Evolutionary conservation across 2,329 filamentous ascomycete genomes (phyloP).

Genomic region (Fusarium armeniacum): DNA sequence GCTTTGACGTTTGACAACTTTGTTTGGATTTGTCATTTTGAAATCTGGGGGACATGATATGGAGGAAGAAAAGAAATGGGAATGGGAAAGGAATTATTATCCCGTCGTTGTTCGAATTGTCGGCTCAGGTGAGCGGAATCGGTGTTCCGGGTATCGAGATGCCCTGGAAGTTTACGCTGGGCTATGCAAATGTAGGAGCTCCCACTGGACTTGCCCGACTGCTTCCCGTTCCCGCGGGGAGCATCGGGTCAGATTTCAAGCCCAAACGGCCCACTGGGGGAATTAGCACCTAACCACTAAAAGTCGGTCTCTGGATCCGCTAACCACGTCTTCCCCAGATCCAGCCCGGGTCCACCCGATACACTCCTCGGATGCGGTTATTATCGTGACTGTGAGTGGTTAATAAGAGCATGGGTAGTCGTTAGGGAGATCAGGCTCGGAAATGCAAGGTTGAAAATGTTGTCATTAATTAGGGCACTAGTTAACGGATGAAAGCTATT

Average conservation of each 20-base stretch:
- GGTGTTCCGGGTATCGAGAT: slow-evolving; percentile 37
- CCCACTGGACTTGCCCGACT: neutral
- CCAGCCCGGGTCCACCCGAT: slow-evolving; percentile 45
- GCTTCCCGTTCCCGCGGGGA: slow-evolving; percentile 29
- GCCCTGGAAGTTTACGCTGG: neutral
- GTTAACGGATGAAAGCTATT: neutral
- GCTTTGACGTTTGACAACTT: slow-evolving; percentile 42
- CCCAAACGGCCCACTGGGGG: slow-evolving; percentile 37
- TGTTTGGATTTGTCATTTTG: slow-evolving; percentile 45
- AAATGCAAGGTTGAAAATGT: neutral
- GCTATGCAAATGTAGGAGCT: neutral
- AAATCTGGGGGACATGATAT: neutral
- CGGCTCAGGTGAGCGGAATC: slow-evolving; percentile 44
- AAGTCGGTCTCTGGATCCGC: slow-evolving; percentile 31
- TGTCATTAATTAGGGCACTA: neutral
- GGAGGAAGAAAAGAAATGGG: neutral
- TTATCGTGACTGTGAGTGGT: slow-evolving; percentile 29
- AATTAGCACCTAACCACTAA: slow-evolving; percentile 39
- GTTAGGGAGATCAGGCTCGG: slow-evolving; percentile 5
- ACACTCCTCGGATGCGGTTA: slow-evolving; percentile 28
- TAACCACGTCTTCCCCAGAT: slow-evolving; percentile 35
- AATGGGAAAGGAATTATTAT: slow-evolving; percentile 4
- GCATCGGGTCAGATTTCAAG: slow-evolving; percentile 44
- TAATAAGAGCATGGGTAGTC: neutral
- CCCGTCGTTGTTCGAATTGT: slow-evolving; percentile 19